phyloP scores from a whole-genome alignment of 208 protist genomes.

The Acanthamoeba culbertsoni region DNA sequence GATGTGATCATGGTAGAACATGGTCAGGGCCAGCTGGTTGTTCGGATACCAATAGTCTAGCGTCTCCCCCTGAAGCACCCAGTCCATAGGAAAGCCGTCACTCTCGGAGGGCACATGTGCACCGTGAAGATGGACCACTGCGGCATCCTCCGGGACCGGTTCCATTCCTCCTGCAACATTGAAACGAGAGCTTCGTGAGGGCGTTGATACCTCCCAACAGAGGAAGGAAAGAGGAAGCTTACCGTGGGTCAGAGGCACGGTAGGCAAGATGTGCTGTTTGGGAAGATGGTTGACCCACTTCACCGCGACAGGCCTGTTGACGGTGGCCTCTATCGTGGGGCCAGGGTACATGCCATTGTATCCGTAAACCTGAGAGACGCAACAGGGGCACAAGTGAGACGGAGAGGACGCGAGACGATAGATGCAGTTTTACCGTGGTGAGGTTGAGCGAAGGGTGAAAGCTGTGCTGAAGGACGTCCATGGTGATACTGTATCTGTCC shows the following conservation, averaged over 20 bases:
- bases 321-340: background rate
- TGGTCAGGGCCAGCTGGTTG: constrained; percentile 21
- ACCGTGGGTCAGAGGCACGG: background rate
- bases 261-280: background rate
- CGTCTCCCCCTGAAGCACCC: background rate
- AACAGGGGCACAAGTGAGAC: background rate
- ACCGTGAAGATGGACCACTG: background rate
- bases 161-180: background rate
- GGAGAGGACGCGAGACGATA: background rate
- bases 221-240: background rate
- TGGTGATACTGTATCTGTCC: background rate
- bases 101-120: background rate
- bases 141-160: background rate
- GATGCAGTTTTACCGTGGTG: background rate
- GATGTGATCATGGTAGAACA: constrained; percentile 50
- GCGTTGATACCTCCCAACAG: background rate
- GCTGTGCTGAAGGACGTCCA: background rate
- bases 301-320: background rate
- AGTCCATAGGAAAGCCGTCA: background rate
- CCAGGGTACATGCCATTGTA: constrained; percentile 8
- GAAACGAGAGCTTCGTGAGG: background rate
- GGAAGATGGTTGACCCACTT: constrained; percentile 2
- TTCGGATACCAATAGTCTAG: background rate
- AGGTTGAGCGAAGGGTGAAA: background rate
- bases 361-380: background rate